A percentile compares a stretch with the other conserved stretches of the same genome.
Evolutionary conservation across 768 basidiomycete genomes (phyloP).

Genomic region (Amanita molliuscula): DNA sequence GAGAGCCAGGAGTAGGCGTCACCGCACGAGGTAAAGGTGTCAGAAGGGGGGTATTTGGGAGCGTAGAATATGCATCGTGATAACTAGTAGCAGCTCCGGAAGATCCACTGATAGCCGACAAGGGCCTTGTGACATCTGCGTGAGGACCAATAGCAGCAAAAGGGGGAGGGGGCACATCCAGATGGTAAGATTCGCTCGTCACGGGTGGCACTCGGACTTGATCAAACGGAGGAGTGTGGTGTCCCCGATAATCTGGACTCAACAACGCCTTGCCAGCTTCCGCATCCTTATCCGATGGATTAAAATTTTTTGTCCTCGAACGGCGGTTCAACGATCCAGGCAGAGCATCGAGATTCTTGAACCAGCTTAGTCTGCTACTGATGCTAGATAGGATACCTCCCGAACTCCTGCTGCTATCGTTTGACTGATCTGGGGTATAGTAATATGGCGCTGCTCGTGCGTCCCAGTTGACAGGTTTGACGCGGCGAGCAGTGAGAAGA

Average conservation of each 20-base stretch:
- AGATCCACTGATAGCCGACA: conserved; percentile 47
- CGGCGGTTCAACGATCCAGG: conserved; percentile 12
- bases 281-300: conserved; percentile 30
- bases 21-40: conserved; percentile 36
- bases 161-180: neutral
- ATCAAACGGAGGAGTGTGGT: neutral
- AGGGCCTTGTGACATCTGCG: conserved; percentile 37
- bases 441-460: conserved; percentile 17
- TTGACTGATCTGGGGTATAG: conserved; percentile 7
- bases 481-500: conserved; percentile 42
- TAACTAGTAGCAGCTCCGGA: conserved; percentile 42
- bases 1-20: conserved; percentile 26
- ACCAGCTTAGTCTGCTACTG: conserved; percentile 49
- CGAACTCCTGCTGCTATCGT: conserved; percentile 11
- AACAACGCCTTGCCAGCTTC: conserved; percentile 35
- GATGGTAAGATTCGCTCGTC: neutral
- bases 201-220: neutral
- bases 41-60: conserved; percentile 29
- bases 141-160: conserved; percentile 19
- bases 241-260: conserved; percentile 6
- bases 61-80: conserved; percentile 50
- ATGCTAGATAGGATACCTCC: conserved; percentile 31
- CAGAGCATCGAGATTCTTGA: conserved; percentile 26
- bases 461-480: conserved; percentile 28
- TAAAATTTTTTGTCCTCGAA: conserved; percentile 11